Base-by-base conservation (phyloP, 208 protist genomes). In the Leishmania tropica region DNA sequence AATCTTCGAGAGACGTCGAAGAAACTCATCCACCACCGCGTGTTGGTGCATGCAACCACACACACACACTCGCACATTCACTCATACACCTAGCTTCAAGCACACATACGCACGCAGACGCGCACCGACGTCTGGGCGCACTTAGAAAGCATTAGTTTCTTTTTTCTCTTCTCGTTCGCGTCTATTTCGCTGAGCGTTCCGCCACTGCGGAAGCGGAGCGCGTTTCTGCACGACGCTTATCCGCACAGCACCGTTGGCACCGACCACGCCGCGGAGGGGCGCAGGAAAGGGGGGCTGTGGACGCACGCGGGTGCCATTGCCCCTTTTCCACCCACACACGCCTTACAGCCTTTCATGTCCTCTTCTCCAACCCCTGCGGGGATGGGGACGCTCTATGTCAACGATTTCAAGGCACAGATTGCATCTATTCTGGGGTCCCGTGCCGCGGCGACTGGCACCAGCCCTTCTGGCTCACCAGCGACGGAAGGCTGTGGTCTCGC, bases 341-440 rank as follows among this genome's bases (percentile, higher is more conserved):
- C 70, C 45, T 51, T 54, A 74, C 6, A 40, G 11, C 45, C 28
- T 37, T 54, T 53, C 45, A 74, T 53, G 45, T 54, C 70, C 7
- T 74, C n/a, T 37, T 62, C 17, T 3, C 51, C 73, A 60, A 28
- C 51, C 1, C 19, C 51, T 19, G 15, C 31, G 53, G 51, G 35
- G 31, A 17, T 7, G 73, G 73, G 21, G 47, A 76, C 73, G 28
- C 17, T 76, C 51, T 76, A 76, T 47, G 24, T 76, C 31, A 76
- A 62, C 31, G 73, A 56, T 62, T n/a, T 42, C 8, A 31, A 31
- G 51, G 19, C 73, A 8, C 73, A 56, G 11, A 15, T 76, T 17
- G 47, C 73, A 58, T 62, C 73, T n/a, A 56, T 76, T 8, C 48
- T 76, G 31, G 73, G 19, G 51, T 42, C 35, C 21, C 15, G 45